A percentile compares a stretch with the other conserved stretches of the same genome.
Conservation (phyloP, 1,284 basidiomycete genomes). For the Clitocybe nebularis region DNA sequence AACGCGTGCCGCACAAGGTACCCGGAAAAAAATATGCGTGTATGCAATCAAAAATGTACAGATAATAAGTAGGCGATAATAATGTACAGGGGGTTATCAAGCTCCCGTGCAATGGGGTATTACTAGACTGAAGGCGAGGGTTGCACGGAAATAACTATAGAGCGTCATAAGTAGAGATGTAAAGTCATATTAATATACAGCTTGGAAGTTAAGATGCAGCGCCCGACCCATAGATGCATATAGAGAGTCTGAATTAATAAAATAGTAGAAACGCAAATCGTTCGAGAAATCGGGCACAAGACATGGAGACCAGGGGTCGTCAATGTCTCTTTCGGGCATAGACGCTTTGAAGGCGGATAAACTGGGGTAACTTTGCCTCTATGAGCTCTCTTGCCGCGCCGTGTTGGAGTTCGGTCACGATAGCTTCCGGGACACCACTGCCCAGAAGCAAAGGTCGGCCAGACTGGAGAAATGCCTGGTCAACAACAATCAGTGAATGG, state of each 20-base stretch:
- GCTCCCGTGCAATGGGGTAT: too few relatives aligned
- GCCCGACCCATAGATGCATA: too few relatives aligned
- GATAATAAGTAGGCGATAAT: neutral
- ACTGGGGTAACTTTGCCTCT: conserved; percentile 43
- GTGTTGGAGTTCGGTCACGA: conserved; percentile 49
- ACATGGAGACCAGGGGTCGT: too few relatives aligned
- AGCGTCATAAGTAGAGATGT: too few relatives aligned
- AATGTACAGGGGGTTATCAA: neutral
- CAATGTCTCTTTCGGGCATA: conserved; percentile 51
- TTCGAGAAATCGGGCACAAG: too few relatives aligned
- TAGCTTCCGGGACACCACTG: conserved; percentile 47
- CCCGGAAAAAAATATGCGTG: neutral
- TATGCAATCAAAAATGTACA: neutral
- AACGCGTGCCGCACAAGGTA: too few relatives aligned
- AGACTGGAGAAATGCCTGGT: conserved; percentile 59
- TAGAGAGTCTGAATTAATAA: too few relatives aligned
- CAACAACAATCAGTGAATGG: neutral
- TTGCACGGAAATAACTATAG: too few relatives aligned
- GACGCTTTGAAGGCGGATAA: conserved; percentile 53
- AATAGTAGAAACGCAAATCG: too few relatives aligned
- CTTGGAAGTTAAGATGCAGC: too few relatives aligned
- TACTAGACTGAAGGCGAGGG: too few relatives aligned
- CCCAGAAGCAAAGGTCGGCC: conserved; percentile 65
- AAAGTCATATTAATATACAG: neutral
- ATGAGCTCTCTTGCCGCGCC: conserved; percentile 48